Evolutionary conservation across 1,284 basidiomycete genomes (phyloP), one percentile per base, ranked within the genome.

Genomic region (Ustilago vetiveriae): DNA sequence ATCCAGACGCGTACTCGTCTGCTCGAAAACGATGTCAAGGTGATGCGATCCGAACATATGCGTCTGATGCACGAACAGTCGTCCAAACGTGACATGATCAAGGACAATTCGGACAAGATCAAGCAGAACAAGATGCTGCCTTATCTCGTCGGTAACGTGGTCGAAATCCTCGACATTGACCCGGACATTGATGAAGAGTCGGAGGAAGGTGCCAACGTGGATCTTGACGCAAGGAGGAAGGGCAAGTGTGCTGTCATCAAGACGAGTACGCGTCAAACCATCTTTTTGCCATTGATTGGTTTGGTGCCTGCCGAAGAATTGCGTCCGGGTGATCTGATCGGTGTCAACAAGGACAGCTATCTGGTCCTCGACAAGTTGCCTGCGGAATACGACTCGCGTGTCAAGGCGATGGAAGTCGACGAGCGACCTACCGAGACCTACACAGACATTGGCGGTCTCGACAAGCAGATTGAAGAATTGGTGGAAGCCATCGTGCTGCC

Each of bases 281-380:
- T 99, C 49, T 99, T 98, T 86, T 88, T 99, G 19, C 95, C 96
- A 8, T 88, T 99, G 79, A 95, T 98, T 72, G 96, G 95, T 65
- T 90, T 99, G 57, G 95, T 98, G 26, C 91, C 94, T 17, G 87
- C 94, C 29, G 90, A 95, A 55, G 86, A 92, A 76, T 88, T 99
- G 56, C 88, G 87, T 76, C 95, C 95, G 3, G 88, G 91, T 39
- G 96, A 98, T 84, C 87, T 99, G 54, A 96, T 99, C 76, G 95
- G 95, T 69, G 95, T 98, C 47, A 98, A 99, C 86, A 99, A 99
- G 84, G 95, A 98, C 83, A 97, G 93, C n/a, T 98, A 98, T 82
- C 88, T 99, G 64, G 88, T 98, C 39, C 87, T 99, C 26, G 95
- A 98, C 83, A 95, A 88, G 44, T 84, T 91, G 3, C 90, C 90